phyloP scores from a whole-genome alignment of 2,329 filamentous ascomycete species.

The Bipolaris sorokiniana region DNA sequence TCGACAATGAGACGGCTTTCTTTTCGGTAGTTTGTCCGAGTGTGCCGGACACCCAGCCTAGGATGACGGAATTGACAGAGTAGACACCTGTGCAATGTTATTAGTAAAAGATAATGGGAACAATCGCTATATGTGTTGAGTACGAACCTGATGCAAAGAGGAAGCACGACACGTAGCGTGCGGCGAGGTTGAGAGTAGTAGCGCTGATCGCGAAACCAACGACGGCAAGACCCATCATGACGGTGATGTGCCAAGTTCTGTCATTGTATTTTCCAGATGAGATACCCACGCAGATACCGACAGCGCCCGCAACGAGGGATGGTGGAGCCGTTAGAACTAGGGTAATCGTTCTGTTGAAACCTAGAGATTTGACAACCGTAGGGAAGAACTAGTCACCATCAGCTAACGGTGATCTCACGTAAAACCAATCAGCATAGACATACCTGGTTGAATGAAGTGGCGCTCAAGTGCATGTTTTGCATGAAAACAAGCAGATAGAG shows the following conservation, averaged over 20 bases:
- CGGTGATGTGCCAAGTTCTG: slow-evolving; percentile 50
- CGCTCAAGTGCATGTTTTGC: slow-evolving; percentile 62
- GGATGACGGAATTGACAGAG: slow-evolving; percentile 38
- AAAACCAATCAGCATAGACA: background rate
- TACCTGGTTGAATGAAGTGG: slow-evolving; percentile 53
- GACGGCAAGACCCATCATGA: slow-evolving; percentile 44
- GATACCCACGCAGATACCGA: slow-evolving; percentile 39
- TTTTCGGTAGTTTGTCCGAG: slow-evolving; percentile 53
- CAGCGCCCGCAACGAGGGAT: slow-evolving; percentile 21
- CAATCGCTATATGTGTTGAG: too few species aligned
- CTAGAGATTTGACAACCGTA: slow-evolving; percentile 57
- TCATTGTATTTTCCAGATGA: slow-evolving; percentile 50
- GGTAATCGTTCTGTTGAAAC: slow-evolving; percentile 58
- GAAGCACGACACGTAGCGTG: slow-evolving; percentile 11
- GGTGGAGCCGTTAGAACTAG: slow-evolving; percentile 55
- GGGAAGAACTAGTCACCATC: slow-evolving; percentile 45
- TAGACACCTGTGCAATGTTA: slow-evolving; percentile 16
- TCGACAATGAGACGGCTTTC: slow-evolving; percentile 51
- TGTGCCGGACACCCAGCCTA: slow-evolving; percentile 53
- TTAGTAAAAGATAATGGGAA: background rate
- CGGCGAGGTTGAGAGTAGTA: slow-evolving; percentile 13
- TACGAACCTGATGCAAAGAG: slow-evolving; percentile 10
- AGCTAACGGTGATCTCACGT: background rate
- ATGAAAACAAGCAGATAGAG: slow-evolving; percentile 62
- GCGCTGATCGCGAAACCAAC: slow-evolving; percentile 48